Conservation (phyloP, 2,329 filamentous ascomycete genomes). For the Aspergillus aculeatus region DNA sequence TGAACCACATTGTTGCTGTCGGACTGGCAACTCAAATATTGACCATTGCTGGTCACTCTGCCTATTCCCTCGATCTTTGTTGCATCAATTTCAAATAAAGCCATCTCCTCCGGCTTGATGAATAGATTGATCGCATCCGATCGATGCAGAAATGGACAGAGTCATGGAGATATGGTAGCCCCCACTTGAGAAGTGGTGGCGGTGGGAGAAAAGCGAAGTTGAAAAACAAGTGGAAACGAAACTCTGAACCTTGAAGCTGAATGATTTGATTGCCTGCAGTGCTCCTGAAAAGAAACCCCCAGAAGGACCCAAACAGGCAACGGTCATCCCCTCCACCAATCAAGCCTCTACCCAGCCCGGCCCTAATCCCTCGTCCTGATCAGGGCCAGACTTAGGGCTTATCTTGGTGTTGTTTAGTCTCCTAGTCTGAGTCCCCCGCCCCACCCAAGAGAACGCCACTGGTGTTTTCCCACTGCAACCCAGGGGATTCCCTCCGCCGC, state of each 20-base stretch:
- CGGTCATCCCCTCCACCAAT: neutral
- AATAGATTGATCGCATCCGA: neutral
- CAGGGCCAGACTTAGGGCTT: neutral
- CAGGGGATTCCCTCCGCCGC: neutral
- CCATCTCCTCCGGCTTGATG: neutral
- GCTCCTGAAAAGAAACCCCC: neutral
- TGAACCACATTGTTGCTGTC: slow-evolving; percentile 2
- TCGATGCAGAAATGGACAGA: neutral
- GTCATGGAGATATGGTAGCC: neutral
- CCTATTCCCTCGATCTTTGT: too few relatives aligned
- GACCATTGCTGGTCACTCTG: too few relatives aligned
- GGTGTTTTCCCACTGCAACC: neutral
- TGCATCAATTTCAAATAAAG: too few relatives aligned
- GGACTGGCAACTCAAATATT: neutral
- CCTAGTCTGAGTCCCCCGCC: neutral
- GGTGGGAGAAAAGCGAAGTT: neutral
- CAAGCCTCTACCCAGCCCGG: neutral
- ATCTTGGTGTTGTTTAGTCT: neutral
- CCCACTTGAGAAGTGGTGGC: neutral
- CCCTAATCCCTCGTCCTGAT: neutral
- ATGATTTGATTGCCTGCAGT: too few relatives aligned
- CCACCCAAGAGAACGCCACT: neutral
- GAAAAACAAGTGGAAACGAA: too few relatives aligned
- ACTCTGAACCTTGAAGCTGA: too few relatives aligned
- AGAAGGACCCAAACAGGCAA: neutral